Percentiles rank a stretch among this genome's conserved stretches.
These are phyloP conservation scores for Chlamydomonas sphaeroides DNA, from an alignment of 139 green algal genomes.

Conservation along the genomic window DNA sequence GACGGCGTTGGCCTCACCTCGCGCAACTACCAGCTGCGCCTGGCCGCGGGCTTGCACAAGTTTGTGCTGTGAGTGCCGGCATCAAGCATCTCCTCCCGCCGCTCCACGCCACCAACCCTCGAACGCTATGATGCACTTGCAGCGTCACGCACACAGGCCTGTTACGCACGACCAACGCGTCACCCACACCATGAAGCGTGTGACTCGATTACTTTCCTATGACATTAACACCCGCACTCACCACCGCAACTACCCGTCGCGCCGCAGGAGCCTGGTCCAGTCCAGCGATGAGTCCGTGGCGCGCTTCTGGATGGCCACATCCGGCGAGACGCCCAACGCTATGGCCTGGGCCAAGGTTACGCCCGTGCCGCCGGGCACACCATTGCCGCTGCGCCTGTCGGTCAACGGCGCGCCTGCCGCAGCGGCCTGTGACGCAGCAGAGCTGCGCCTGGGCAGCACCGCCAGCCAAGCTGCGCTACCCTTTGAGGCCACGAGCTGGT, in stretches of 20 bases:
- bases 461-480: not conserved
- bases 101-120: no score
- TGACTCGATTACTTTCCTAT: no score
- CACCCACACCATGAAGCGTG: no score
- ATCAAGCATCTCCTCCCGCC: no score
- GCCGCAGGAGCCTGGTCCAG: no score
- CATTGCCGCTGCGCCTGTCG: not conserved
- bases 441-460: not conserved
- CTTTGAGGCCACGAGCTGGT: not conserved
- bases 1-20: no score
- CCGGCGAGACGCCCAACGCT: not conserved
- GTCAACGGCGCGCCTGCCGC: not conserved
- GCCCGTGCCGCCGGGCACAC: constrained; percentile 1
- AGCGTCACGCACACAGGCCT: no score
- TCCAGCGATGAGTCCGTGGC: not conserved
- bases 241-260: no score
- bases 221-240: no score
- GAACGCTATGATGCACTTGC: no score
- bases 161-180: no score
- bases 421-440: not conserved
- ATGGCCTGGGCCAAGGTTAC: constrained; percentile 5
- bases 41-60: not conserved
- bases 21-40: no score
- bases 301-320: not conserved
- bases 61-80: not conserved